Percentiles rank a stretch among this genome's conserved stretches.
These are phyloP conservation scores for Isoetes taiwanensis DNA, from an alignment of 75 land plant species.

Conservation along the genomic window DNA sequence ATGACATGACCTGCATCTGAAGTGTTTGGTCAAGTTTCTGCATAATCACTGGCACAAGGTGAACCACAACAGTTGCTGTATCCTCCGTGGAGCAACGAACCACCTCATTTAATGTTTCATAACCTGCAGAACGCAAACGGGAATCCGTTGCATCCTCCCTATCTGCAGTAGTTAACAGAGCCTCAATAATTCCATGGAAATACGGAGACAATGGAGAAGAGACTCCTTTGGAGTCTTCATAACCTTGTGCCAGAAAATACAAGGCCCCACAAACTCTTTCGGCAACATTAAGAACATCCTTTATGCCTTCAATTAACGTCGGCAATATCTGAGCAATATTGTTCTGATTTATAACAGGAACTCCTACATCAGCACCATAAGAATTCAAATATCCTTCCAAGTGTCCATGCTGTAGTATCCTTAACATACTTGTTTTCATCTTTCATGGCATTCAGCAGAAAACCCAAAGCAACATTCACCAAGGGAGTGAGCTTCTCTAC, in stretches of 20 bases:
- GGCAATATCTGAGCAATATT: slow-evolving; percentile 54
- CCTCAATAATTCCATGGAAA: slow-evolving; percentile 62
- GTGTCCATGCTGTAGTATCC: slow-evolving; percentile 86
- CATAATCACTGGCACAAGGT: slow-evolving; percentile 74
- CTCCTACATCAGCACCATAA: slow-evolving; percentile 61
- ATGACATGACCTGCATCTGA: slow-evolving; percentile 53
- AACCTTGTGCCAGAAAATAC: slow-evolving; percentile 84
- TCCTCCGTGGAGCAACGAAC: slow-evolving; percentile 86
- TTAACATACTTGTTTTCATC: slow-evolving; percentile 71
- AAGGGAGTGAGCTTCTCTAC: slow-evolving; percentile 51
- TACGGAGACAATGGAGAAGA: slow-evolving; percentile 65
- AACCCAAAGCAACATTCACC: slow-evolving; percentile 61
- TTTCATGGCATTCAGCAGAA: slow-evolving; percentile 61
- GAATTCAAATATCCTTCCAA: slow-evolving; percentile 82
- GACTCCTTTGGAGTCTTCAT: slow-evolving; percentile 44
- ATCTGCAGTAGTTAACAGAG: slow-evolving; percentile 58
- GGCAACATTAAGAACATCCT: slow-evolving; percentile 91
- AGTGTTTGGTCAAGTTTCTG: slow-evolving; percentile 63
- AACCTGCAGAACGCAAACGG: slow-evolving; percentile 68
- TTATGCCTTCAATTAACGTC: slow-evolving; percentile 65
- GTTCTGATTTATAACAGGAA: slow-evolving; percentile 46
- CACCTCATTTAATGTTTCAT: slow-evolving; percentile 81
- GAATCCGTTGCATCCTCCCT: slow-evolving; percentile 89
- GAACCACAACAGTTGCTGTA: slow-evolving; percentile 61
- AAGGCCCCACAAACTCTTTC: slow-evolving; percentile 93